These are phyloP conservation scores for Ophiostoma quercus DNA, from an alignment of 2,329 filamentous ascomycete genomes.

Conservation along the genomic window DNA sequence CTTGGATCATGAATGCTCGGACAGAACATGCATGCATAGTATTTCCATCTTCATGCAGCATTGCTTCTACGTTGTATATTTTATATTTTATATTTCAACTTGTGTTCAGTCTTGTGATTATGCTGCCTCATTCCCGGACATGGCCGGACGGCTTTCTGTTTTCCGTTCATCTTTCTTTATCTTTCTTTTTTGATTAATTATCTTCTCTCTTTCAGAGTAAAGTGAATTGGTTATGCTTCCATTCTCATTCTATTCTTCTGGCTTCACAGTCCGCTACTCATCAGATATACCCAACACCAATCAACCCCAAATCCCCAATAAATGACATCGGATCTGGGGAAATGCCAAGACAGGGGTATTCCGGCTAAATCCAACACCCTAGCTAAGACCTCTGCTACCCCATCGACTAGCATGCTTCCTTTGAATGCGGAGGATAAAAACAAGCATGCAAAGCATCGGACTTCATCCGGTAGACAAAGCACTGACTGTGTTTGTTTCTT, in stretches of 20 bases:
- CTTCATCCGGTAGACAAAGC: not conserved
- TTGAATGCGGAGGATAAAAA: not conserved
- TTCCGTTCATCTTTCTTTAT: not conserved
- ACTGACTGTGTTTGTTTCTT: not conserved
- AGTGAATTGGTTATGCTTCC: not conserved
- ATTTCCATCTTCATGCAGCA: not conserved
- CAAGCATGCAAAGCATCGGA: not conserved
- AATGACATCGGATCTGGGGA: constrained; percentile 13
- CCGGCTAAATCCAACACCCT: constrained; percentile 10
- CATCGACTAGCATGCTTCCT: constrained; percentile 1
- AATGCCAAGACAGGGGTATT: constrained; percentile 8
- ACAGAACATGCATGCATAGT: not conserved
- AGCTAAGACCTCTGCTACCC: not conserved
- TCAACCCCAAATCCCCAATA: constrained; percentile 10
- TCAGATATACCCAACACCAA: not conserved
- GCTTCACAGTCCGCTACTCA: not conserved
- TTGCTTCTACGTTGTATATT: not conserved
- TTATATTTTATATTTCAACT: not conserved
- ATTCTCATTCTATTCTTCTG: not conserved
- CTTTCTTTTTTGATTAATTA: not conserved
- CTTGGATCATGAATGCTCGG: not conserved
- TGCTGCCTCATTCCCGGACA: not conserved
- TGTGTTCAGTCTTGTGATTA: not conserved
- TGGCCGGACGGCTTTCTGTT: not conserved
- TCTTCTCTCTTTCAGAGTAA: not conserved